phyloP scores from a whole-genome alignment of 768 basidiomycete genomes.

The Lactifluus rugatus region DNA sequence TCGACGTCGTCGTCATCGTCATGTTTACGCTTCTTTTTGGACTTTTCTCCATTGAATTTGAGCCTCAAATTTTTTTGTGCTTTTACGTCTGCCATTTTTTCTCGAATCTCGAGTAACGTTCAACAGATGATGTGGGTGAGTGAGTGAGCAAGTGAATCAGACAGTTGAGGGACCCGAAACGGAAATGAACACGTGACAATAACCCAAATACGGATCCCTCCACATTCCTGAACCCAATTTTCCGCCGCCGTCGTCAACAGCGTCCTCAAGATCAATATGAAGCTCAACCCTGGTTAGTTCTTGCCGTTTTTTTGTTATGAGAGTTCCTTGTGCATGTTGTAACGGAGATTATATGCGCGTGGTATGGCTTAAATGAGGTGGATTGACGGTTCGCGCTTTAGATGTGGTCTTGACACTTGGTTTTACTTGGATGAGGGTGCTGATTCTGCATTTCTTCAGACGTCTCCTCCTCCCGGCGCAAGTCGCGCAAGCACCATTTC shows the following conservation, averaged over 20 bases:
- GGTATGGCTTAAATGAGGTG: constrained; percentile 27
- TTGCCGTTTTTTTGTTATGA: constrained; percentile 20
- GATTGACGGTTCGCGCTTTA: constrained; percentile 43
- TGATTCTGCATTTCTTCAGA: constrained; percentile 36
- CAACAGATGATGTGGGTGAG: constrained; percentile 20
- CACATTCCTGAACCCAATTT: constrained; percentile 17
- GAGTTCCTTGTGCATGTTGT: constrained; percentile 18
- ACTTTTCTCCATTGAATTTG: constrained; percentile 84
- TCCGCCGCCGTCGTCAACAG: constrained; percentile 40
- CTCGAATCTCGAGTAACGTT: constrained; percentile 24
- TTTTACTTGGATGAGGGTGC: constrained; percentile 27
- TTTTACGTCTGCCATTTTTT: constrained; percentile 27
- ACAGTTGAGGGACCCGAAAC: neutral
- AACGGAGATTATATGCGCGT: constrained; percentile 21
- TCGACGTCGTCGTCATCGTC: constrained; percentile 39
- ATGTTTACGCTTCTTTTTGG: constrained; percentile 72
- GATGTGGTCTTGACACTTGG: constrained; percentile 2
- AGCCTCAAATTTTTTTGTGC: constrained; percentile 37
- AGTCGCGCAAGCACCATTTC: constrained; percentile 98
- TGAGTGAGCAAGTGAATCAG: constrained; percentile 16
- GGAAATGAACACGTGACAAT: constrained; percentile 10
- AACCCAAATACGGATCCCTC: constrained; percentile 13
- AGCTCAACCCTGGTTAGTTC: constrained; percentile 73
- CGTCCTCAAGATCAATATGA: constrained; percentile 60
- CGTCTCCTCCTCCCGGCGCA: constrained; percentile 90